A percentile compares a stretch with the other conserved stretches of the same genome.
These are phyloP conservation scores for Xylaria multiplex DNA, from an alignment of 2,329 filamentous ascomycete species.

Conservation along the genomic window DNA sequence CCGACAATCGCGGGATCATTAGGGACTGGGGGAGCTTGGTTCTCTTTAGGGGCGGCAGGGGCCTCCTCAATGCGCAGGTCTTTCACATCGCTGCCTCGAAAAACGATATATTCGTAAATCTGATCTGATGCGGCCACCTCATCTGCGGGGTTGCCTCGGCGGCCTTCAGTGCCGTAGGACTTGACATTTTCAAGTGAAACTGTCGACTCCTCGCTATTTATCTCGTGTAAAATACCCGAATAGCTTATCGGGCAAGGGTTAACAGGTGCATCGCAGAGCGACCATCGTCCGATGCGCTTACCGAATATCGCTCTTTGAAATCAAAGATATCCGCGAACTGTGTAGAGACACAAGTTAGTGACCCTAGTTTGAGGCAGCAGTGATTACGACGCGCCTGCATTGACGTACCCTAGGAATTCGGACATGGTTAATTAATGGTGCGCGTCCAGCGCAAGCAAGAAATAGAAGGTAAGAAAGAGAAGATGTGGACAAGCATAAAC, in stretches of 20 bases:
- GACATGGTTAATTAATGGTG: constrained; percentile 57
- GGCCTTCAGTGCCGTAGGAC: constrained; percentile 93
- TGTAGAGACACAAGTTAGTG: constrained; percentile 36
- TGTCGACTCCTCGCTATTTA: constrained; percentile 96
- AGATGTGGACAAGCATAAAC: constrained; percentile 9
- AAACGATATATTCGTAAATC: constrained; percentile 98
- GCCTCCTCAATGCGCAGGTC: constrained; percentile 93
- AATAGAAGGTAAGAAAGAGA: constrained; percentile 30
- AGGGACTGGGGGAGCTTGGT: constrained; percentile 80
- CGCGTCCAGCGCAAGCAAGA: constrained; percentile 42
- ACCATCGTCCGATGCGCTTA: constrained; percentile 58
- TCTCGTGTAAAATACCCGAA: constrained; percentile 94
- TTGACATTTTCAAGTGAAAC: constrained; percentile 97
- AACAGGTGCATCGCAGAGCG: constrained; percentile 31
- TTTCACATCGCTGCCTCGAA: constrained; percentile 97
- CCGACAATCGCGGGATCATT: constrained; percentile 97
- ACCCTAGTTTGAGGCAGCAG: constrained; percentile 7
- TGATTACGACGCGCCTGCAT: constrained; percentile 13
- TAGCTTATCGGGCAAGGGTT: constrained; percentile 69
- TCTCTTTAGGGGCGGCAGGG: constrained; percentile 76
- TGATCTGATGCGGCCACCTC: constrained; percentile 86
- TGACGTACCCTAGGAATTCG: constrained; percentile 67
- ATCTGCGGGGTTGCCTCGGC: constrained; percentile 78
- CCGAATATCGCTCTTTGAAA: constrained; percentile 98
- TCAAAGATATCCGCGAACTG: constrained; percentile 93